Evolutionary conservation across 202 grass and related monocot species (phyloP).

Genomic region (Dendrocalamus latiflorus): DNA sequence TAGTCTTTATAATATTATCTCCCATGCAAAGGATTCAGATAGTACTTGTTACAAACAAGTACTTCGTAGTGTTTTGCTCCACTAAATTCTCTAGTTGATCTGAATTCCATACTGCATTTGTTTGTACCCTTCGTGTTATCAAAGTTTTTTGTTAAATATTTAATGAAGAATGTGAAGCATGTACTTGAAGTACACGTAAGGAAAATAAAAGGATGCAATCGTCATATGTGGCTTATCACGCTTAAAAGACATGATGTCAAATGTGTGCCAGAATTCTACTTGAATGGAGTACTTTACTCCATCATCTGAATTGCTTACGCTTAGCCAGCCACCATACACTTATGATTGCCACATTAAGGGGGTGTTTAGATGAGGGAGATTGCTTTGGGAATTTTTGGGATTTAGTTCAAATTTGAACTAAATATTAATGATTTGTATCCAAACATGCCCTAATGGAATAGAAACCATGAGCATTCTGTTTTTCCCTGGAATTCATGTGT

Average conservation of each 20-base stretch:
- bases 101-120: not conserved
- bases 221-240: not conserved
- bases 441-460: not conserved
- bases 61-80: not conserved
- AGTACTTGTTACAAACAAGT: too few relatives aligned
- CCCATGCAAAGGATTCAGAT: too few relatives aligned
- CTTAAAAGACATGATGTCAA: not conserved
- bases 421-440: not conserved
- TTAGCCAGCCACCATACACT: too few relatives aligned
- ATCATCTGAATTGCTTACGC: too few relatives aligned
- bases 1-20: too few relatives aligned
- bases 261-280: constrained; percentile 10
- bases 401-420: too few relatives aligned
- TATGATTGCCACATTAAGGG: not conserved
- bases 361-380: not conserved
- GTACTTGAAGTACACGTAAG: not conserved
- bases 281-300: not conserved
- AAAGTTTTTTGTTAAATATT: not conserved
- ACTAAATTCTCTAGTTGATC: not conserved
- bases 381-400: not conserved
- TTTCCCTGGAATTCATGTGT: too few relatives aligned
- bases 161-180: not conserved
- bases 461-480: not conserved
- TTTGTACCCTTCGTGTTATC: not conserved
- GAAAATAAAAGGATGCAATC: not conserved